A percentile compares a stretch with the other conserved stretches of the same genome.
Evolutionary conservation across 1,284 basidiomycete genomes (phyloP).

Genomic region (Malassezia sympodialis): DNA sequence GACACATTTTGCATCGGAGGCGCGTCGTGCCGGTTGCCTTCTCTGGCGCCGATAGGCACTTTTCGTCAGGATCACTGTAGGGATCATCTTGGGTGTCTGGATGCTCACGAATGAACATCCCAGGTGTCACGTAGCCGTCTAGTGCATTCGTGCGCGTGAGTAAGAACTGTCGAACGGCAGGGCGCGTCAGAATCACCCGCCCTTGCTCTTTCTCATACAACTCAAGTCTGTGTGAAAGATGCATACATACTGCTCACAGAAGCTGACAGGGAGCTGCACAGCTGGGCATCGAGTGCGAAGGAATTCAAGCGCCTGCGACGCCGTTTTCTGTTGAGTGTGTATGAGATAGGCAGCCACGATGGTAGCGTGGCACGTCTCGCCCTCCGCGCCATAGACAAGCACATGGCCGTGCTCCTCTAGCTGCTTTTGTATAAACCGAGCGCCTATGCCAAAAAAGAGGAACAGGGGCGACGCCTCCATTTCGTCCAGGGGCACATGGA

Average conservation of each 20-base stretch:
- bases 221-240: conserved; percentile 27
- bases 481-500: conserved; percentile 48
- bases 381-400: conserved; percentile 50
- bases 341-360: conserved; percentile 49
- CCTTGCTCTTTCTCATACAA: conserved; percentile 46
- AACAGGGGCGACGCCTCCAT: conserved; percentile 46
- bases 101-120: neutral
- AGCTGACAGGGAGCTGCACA: conserved; percentile 47
- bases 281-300: conserved; percentile 31
- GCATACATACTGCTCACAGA: conserved; percentile 37
- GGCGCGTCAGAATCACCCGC: conserved; percentile 46
- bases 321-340: conserved; percentile 33
- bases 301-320: conserved; percentile 40
- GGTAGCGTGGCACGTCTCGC: conserved; percentile 43
- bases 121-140: conserved; percentile 14
- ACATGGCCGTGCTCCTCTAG: conserved; percentile 38
- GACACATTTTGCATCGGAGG: conserved; percentile 39
- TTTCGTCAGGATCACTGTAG: conserved; percentile 17
- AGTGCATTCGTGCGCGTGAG: conserved; percentile 45
- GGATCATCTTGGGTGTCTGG: conserved; percentile 18
- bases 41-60: conserved; percentile 16
- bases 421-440: conserved; percentile 39
- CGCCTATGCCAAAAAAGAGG: conserved; percentile 40
- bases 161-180: conserved; percentile 47
- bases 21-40: conserved; percentile 4